Evolutionary conservation across 1,284 basidiomycete genomes (phyloP), one percentile per base, ranked within the genome.

Genomic region (Chalciporus piperatoides): DNA sequence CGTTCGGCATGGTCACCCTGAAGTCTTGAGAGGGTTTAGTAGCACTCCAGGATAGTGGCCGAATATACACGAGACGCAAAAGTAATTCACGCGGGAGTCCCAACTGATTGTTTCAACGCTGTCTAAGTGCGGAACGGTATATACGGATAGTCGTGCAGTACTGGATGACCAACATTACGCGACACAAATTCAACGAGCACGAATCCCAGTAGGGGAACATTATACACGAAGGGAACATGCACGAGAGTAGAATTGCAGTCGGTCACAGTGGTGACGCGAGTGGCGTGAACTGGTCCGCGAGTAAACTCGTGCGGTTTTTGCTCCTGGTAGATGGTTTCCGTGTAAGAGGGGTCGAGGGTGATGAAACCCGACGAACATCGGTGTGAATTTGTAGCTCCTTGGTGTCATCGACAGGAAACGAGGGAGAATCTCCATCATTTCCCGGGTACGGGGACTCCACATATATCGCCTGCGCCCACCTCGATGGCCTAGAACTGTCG

Each of bases 291-390:
- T 67, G 63, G 33, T 65, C 64, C 23, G 35, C 75, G 12, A 69
- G 74, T 51, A 75, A 59, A 58, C 79, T 83, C 49, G 70, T 67
- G 58, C 79, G 72, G 35, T 77, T 76, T 65, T 80, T 82, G 53
- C 71, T 75, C 55, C 81, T 74, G 32, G 68, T 69, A 40, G 84
- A 85, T 19, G 80, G 80, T 56, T 79, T 82, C 49, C 80, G 73
- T n/a, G 86, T 87, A 39, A 88, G 70, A 10, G 80, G 81, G 9
- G 82, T 81, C 24, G 75, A 61, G 46, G 76, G 75, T 12, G 71
- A 71, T 50, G 71, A 76, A 35, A 74, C 61, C 37, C 75, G 76
- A 28, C 71, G 70, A 48, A 71, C 66, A 38, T 70, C 57, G 30
- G 59, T 61, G 44, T 69, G 57, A 45, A 59, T 71, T 39, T 41